These are phyloP conservation scores for Oenanthe sinensis DNA, from an alignment of 129 eudicot genomes.

Conservation along the genomic window DNA sequence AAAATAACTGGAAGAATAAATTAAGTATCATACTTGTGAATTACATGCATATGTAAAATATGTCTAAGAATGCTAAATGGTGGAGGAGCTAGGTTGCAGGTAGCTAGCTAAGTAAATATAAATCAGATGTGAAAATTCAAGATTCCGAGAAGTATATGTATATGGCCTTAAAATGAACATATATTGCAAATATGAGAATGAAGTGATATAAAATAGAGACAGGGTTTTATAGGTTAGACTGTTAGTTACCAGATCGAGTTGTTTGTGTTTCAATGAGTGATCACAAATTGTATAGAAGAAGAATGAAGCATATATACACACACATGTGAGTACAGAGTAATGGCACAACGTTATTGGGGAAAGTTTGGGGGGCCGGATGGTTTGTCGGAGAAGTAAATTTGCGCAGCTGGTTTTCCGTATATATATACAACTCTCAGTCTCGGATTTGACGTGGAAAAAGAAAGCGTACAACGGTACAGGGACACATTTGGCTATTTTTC, in stretches of 20 bases:
- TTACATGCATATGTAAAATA: not conserved
- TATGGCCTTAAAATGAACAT: not conserved
- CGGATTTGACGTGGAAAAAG: too few species aligned
- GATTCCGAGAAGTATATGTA: not conserved
- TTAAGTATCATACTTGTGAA: not conserved
- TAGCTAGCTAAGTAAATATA: not conserved
- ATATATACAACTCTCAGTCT: too few species aligned
- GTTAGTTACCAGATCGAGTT: not conserved
- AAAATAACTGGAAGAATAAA: not conserved
- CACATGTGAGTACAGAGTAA: too few species aligned
- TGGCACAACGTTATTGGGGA: too few species aligned
- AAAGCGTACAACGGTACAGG: too few species aligned
- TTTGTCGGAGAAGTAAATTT: not conserved
- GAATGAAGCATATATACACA: too few species aligned
- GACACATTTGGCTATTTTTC: too few species aligned
- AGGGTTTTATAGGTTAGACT: not conserved
- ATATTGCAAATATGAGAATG: not conserved
- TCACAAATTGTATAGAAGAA: not conserved
- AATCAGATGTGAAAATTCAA: not conserved
- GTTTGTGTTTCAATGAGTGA: not conserved
- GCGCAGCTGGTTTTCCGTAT: not conserved
- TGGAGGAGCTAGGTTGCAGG: too few species aligned
- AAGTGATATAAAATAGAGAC: not conserved
- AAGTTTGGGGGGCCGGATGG: not conserved
- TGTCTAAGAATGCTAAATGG: conserved; percentile 8